phyloP scores from a whole-genome alignment of 257 asterid species.

The Primulina huaijiensis region DNA sequence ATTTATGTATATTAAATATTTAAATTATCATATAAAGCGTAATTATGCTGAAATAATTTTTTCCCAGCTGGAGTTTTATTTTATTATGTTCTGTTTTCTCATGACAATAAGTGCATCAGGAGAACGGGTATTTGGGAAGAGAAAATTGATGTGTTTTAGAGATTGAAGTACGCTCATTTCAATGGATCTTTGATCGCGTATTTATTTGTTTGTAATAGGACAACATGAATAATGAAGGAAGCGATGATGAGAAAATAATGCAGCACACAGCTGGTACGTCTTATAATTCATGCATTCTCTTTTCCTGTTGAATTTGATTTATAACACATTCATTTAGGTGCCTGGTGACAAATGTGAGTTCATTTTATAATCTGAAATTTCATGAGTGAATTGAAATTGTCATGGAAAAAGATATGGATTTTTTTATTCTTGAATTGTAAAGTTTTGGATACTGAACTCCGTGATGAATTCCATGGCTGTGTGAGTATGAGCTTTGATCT shows the following conservation, averaged over 20 bases:
- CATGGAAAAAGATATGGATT: not conserved
- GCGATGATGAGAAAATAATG: conserved; percentile 64
- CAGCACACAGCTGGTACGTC: conserved; percentile 47
- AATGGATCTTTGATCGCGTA: conserved; percentile 3
- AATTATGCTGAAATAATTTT: not conserved
- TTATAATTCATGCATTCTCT: conserved; percentile 7
- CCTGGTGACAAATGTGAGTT: conserved; percentile 18
- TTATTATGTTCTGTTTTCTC: not conserved
- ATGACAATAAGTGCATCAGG: not conserved
- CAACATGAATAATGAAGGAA: conserved; percentile 67
- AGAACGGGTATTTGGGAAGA: not conserved
- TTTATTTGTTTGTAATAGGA: conserved; percentile 53
- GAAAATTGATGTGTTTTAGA: not conserved
- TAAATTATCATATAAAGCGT: not conserved
- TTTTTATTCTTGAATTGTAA: conserved; percentile 13
- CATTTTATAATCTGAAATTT: not conserved
- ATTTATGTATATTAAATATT: not conserved
- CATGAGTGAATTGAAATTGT: not conserved
- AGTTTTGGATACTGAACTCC: not conserved
- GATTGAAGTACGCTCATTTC: not conserved
- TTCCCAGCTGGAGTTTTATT: not conserved
- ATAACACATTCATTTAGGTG: conserved; percentile 5
- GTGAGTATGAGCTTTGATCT: conserved; percentile 21
- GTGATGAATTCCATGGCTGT: conserved; percentile 1
- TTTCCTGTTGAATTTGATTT: conserved; percentile 15